phyloP scores from a whole-genome alignment of 163 green algal genomes.

The Trebouxia gelatinosa region DNA sequence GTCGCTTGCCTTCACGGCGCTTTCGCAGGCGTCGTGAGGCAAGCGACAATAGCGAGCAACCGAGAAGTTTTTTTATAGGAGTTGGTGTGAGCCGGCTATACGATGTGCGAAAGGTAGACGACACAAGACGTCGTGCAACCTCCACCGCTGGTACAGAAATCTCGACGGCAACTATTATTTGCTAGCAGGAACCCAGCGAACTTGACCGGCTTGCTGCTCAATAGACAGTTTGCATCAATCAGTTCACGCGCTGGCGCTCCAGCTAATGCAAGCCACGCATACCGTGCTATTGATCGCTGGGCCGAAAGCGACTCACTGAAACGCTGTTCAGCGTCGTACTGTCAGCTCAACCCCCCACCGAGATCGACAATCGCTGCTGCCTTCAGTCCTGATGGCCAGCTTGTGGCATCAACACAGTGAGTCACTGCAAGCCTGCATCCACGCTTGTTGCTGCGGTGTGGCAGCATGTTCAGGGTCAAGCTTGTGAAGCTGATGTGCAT shows the following conservation, averaged over 20 bases:
- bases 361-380: conserved; percentile 88
- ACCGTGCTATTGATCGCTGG: conserved; percentile 44
- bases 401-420: conserved; percentile 89
- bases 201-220: background rate
- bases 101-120: too few species aligned
- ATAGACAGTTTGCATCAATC: conserved; percentile 1
- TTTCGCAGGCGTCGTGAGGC: conserved; percentile 6
- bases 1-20: conserved; percentile 24
- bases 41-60: too few species aligned
- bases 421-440: background rate
- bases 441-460: background rate
- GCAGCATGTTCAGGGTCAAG: background rate
- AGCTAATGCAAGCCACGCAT: background rate
- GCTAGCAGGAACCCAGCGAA: background rate
- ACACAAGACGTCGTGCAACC: too few species aligned
- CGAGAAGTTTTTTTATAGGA: too few species aligned
- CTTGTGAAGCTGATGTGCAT: background rate
- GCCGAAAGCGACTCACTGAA: conserved; percentile 70
- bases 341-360: conserved; percentile 69
- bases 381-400: conserved; percentile 77
- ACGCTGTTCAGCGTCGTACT: conserved; percentile 71
- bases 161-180: too few species aligned
- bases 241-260: background rate
- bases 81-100: too few species aligned
- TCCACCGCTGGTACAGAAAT: too few species aligned